Evolutionary conservation across 306 rosid species (phyloP).

Genomic region (Rosa multiflora): DNA sequence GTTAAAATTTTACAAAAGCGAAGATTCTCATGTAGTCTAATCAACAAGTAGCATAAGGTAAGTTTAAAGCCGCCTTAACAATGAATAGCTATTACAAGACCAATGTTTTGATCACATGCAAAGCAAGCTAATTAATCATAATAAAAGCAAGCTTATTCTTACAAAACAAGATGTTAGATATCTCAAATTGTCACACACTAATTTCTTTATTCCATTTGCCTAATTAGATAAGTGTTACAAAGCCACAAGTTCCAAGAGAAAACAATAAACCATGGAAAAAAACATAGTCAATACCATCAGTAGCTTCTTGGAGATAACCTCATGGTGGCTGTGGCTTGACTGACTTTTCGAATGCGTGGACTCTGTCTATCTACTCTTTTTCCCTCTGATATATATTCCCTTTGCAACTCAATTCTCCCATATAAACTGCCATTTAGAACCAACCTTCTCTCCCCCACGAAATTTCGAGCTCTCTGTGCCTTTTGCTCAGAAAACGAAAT

Average conservation of each 20-base stretch:
- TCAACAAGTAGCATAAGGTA: not conserved
- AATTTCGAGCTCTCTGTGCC: slow-evolving; percentile 2
- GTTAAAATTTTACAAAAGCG: no score
- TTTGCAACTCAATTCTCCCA: not conserved
- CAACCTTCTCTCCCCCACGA: slow-evolving; percentile 3
- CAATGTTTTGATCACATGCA: not conserved
- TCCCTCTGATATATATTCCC: not conserved
- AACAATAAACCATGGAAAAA: not conserved
- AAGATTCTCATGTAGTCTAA: no score
- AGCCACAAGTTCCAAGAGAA: not conserved
- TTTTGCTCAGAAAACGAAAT: not conserved
- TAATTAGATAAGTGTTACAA: not conserved
- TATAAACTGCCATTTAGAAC: slow-evolving; percentile 5
- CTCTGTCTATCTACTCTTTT: not conserved
- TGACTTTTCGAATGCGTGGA: slow-evolving; percentile 19
- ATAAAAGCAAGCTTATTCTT: not conserved
- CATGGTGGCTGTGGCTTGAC: not conserved
- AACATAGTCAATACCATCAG: not conserved
- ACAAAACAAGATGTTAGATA: not conserved
- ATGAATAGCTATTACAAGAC: not conserved
- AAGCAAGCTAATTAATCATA: not conserved
- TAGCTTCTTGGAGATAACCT: not conserved
- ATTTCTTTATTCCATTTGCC: not conserved
- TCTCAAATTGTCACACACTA: not conserved
- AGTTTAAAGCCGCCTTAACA: not conserved